Evolutionary conservation across 176 grass and related monocot species (phyloP).

Genomic region (Chrysopogon serrulatus): DNA sequence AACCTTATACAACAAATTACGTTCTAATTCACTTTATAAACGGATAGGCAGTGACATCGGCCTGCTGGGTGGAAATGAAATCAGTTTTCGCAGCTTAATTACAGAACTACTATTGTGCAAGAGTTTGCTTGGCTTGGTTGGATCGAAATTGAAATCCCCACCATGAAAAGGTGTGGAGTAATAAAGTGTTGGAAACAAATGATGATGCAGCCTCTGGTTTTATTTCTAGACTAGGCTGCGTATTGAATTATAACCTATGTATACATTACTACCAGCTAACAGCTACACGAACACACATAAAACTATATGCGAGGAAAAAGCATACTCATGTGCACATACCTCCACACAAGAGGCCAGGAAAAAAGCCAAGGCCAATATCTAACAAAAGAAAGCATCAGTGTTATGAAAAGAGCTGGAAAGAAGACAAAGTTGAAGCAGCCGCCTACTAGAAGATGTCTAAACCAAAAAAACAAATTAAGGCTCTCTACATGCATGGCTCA

Average conservation of each 20-base stretch:
- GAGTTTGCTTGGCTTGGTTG: background rate
- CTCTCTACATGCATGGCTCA: conserved; percentile 23
- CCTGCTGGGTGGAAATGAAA: too few relatives aligned
- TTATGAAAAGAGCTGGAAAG: background rate
- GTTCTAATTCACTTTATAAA: too few relatives aligned
- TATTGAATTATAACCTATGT: background rate
- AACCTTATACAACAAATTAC: too few relatives aligned
- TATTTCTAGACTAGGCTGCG: background rate
- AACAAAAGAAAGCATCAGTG: conserved; percentile 3
- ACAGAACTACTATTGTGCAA: too few relatives aligned
- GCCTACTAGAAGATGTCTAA: conserved; percentile 29
- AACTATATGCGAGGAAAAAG: background rate
- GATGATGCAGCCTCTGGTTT: background rate
- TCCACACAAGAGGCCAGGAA: background rate
- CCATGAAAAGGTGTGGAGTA: background rate
- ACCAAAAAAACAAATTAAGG: conserved; percentile 9
- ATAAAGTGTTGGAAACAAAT: background rate
- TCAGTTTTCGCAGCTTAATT: too few relatives aligned
- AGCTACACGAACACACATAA: background rate
- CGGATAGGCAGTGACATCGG: too few relatives aligned
- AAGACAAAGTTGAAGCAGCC: conserved; percentile 16
- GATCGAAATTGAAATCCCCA: background rate
- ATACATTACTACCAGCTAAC: background rate
- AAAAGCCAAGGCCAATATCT: background rate
- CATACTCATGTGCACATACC: background rate